Percentiles rank a stretch among this genome's conserved stretches.
phyloP scores from a whole-genome alignment of 352 stramenopile species.

The Aphanomyces invadans region DNA sequence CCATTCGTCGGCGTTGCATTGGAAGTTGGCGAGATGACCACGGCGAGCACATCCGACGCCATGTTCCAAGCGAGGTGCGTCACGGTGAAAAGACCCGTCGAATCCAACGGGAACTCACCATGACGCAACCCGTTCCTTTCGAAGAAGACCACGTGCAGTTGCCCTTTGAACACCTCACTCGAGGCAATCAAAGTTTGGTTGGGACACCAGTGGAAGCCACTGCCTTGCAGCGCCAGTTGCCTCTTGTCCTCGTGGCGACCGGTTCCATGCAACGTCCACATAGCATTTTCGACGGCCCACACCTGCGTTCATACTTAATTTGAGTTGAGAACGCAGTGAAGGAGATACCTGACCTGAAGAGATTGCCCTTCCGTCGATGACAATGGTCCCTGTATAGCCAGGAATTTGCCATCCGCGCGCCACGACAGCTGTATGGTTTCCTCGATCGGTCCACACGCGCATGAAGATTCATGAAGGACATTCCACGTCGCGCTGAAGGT shows the following conservation, averaged over 20 bases:
- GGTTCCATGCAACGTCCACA: slow-evolving; percentile 50
- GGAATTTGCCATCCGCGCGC: slow-evolving; percentile 63
- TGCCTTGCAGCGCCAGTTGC: slow-evolving; percentile 38
- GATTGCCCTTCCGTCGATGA: slow-evolving; percentile 38
- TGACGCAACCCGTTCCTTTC: slow-evolving; percentile 75
- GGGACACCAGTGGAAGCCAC: slow-evolving; percentile 54
- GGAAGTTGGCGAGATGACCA: slow-evolving; percentile 31
- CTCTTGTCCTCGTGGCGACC: slow-evolving; percentile 68
- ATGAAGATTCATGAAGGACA: slow-evolving; percentile 56
- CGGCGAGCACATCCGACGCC: slow-evolving; percentile 57
- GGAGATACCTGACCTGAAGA: slow-evolving; percentile 34
- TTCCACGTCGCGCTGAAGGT: slow-evolving; percentile 75
- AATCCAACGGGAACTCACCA: slow-evolving; percentile 57
- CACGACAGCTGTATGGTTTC: slow-evolving; percentile 38
- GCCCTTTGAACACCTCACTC: slow-evolving; percentile 45
- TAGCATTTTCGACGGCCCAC: slow-evolving; percentile 15
- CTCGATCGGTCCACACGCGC: slow-evolving; percentile 32
- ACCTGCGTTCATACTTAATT: no score
- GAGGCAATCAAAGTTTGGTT: slow-evolving; percentile 67
- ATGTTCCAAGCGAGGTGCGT: slow-evolving; percentile 48
- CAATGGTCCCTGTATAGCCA: slow-evolving; percentile 51
- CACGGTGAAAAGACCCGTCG: slow-evolving; percentile 28
- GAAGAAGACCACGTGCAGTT: slow-evolving; percentile 71
- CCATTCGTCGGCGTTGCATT: not conserved
- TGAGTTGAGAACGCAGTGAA: no score